Conservation (phyloP, 2,329 filamentous ascomycete genomes). For the Aspergillus puulaauensis region DNA sequence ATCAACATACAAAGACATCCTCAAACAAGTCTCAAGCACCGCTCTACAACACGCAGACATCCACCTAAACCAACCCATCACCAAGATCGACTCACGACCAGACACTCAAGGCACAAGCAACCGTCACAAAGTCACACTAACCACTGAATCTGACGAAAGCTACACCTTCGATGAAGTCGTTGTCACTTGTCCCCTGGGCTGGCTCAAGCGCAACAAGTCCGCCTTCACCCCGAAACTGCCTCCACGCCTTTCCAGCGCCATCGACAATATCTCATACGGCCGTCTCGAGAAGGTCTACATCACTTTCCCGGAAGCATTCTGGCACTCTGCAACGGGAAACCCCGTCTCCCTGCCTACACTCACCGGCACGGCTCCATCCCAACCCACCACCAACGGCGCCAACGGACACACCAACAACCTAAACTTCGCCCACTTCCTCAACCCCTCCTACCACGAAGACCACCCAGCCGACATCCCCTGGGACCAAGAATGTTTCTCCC, state of each 20-base stretch:
- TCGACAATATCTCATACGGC: constrained; percentile 50
- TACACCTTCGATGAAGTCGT: constrained; percentile 53
- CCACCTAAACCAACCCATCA: constrained; percentile 46
- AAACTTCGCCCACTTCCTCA: constrained; percentile 74
- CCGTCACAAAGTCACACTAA: constrained; percentile 46
- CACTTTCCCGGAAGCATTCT: constrained; percentile 74
- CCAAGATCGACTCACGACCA: constrained; percentile 34
- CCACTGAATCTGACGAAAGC: constrained; percentile 34
- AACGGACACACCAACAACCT: constrained; percentile 33
- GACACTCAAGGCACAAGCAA: constrained; percentile 13
- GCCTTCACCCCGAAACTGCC: constrained; percentile 49
- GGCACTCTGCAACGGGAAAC: constrained; percentile 49
- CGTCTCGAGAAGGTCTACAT: constrained; percentile 54
- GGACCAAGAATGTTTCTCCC: constrained; percentile 75
- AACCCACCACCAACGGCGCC: background rate
- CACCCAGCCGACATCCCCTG: constrained; percentile 63
- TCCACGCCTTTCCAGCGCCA: constrained; percentile 42
- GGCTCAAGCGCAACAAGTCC: constrained; percentile 50
- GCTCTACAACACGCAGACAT: constrained; percentile 52
- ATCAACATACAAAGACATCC: constrained; percentile 59
- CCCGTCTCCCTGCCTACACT: background rate
- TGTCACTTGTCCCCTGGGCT: constrained; percentile 54
- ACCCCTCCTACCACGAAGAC: constrained; percentile 62
- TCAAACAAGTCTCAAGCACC: constrained; percentile 51
- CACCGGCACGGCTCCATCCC: background rate